These are phyloP conservation scores for Cutaneotrichosporon cavernicola DNA, from an alignment of 1,284 basidiomycete species.

Conservation along the genomic window DNA sequence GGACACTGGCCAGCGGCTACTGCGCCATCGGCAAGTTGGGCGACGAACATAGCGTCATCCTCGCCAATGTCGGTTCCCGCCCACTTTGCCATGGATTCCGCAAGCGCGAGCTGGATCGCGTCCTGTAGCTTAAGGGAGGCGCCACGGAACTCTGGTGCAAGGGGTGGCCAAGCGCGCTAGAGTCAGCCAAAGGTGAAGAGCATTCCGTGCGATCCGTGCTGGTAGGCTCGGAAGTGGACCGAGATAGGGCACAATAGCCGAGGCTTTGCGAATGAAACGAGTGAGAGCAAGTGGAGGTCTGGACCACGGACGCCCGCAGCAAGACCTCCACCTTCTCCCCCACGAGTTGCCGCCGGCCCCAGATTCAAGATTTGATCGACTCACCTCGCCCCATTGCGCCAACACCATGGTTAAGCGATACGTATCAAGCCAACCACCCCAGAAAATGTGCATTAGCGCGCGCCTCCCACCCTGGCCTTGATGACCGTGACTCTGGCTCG, in stretches of 20 bases:
- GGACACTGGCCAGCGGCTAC: conserved; percentile 17
- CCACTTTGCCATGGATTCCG: neutral
- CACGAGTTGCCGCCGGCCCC: conserved; percentile 2
- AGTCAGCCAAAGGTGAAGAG: neutral
- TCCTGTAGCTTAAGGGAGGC: neutral
- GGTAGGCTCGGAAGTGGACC: neutral
- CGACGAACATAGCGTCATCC: conserved; percentile 18
- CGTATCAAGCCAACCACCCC: conserved; percentile 24
- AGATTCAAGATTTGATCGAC: neutral
- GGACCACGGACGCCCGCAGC: neutral
- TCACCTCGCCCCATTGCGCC: conserved; percentile 28
- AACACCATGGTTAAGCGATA: conserved; percentile 26
- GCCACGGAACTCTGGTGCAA: neutral
- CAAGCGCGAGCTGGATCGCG: conserved; percentile 5
- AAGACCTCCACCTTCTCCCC: conserved; percentile 1
- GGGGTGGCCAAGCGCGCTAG: conserved; percentile 4
- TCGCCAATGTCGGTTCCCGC: neutral
- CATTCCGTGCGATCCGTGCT: neutral
- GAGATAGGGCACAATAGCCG: neutral
- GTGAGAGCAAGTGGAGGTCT: too few relatives aligned
- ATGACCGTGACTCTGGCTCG: neutral
- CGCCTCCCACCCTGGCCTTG: neutral
- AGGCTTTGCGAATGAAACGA: neutral
- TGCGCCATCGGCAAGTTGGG: conserved; percentile 4
- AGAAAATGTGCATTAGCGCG: conserved; percentile 20